phyloP scores from a whole-genome alignment of 192 early-diverging fungal species.

The Haplosporangium gracile region DNA sequence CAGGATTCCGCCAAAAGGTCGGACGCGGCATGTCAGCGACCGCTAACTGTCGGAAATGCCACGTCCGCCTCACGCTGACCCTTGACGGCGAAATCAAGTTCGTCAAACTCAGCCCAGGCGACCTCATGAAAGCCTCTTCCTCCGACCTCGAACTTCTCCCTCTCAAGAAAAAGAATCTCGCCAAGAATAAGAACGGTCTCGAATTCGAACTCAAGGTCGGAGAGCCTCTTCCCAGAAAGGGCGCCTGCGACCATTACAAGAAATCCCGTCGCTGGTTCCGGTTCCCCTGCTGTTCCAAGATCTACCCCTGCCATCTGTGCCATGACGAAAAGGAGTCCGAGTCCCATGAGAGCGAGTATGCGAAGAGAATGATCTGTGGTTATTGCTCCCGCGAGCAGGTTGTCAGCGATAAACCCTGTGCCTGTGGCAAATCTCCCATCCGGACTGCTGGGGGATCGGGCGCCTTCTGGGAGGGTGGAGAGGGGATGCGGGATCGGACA shows the following conservation, averaged over 20 bases:
- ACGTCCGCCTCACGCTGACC: conserved; percentile 58
- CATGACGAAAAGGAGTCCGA: conserved; percentile 80
- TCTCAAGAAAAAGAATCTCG: conserved; percentile 52
- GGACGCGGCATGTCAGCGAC: conserved; percentile 55
- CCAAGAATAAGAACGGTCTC: conserved; percentile 66
- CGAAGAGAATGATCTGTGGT: conserved; percentile 88
- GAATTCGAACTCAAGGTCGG: conserved; percentile 79
- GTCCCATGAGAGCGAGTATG: conserved; percentile 74
- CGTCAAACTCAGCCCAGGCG: conserved; percentile 58
- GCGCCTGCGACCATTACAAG: conserved; percentile 88
- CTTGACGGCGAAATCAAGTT: conserved; percentile 71
- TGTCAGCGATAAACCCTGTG: conserved; percentile 67
- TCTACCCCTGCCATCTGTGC: conserved; percentile 88
- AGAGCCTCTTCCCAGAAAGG: conserved; percentile 80
- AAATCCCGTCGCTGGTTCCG: conserved; percentile 93
- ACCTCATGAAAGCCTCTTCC: conserved; percentile 34
- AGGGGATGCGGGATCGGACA: conserved; percentile 79
- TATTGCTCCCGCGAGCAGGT: conserved; percentile 85
- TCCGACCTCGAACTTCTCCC: conserved; percentile 49
- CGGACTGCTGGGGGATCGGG: conserved; percentile 64
- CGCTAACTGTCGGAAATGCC: conserved; percentile 58
- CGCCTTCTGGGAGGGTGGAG: conserved; percentile 92
- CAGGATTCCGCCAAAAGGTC: conserved; percentile 49
- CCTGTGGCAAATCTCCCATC: conserved; percentile 77
- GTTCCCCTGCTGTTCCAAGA: conserved; percentile 90